Conservation (phyloP, 2,329 filamentous ascomycete genomes). For the Pseudopithomyces maydicus region DNA sequence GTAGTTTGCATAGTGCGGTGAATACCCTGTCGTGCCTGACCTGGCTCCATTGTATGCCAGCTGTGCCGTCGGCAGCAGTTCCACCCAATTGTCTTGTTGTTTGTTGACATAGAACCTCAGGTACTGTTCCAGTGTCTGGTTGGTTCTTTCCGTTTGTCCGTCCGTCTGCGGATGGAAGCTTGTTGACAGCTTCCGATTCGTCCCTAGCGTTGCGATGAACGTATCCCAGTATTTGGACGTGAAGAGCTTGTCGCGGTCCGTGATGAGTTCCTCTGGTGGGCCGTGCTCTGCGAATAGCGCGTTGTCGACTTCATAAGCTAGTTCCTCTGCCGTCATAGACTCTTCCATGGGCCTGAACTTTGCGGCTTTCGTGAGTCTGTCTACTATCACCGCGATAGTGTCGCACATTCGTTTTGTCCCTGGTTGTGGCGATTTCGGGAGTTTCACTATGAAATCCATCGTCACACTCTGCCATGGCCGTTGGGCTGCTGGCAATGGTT, state of each 20-base stretch:
- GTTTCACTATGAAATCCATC: background rate
- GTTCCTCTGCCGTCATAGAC: background rate
- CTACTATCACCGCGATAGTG: background rate
- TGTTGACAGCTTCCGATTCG: background rate
- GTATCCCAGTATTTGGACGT: background rate
- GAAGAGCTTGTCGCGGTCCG: background rate
- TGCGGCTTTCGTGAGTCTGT: background rate
- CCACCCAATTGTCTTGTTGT: background rate
- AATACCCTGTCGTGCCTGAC: background rate
- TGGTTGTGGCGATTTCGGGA: background rate
- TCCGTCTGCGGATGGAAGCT: background rate
- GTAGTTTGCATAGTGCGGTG: constrained; percentile 3
- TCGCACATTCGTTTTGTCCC: background rate
- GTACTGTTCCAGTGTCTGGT: background rate
- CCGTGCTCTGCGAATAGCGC: background rate
- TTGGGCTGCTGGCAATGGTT: background rate
- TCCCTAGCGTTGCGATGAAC: background rate
- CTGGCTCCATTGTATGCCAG: background rate
- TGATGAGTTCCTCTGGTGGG: background rate
- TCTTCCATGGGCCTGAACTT: background rate
- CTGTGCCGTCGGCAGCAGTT: background rate
- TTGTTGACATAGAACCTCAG: background rate
- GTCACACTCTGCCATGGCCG: background rate
- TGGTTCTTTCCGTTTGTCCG: background rate
- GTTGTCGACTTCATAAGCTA: background rate